Evolutionary conservation across 2,329 filamentous ascomycete species (phyloP).

Genomic region (Fusarium secorum): DNA sequence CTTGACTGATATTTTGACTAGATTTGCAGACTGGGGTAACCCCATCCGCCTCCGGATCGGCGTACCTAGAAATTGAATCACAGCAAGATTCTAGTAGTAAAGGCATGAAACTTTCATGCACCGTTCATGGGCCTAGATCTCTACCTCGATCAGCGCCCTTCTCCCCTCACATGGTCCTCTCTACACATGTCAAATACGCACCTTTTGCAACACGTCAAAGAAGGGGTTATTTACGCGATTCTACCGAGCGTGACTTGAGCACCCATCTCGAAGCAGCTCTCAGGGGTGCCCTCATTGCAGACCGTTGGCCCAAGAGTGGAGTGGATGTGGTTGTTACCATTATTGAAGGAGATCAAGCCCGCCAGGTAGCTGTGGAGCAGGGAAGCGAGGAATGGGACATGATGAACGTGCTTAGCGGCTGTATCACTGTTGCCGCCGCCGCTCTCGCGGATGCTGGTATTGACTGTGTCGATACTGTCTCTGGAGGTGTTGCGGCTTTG

Average conservation of each 20-base stretch:
- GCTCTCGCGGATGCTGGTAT: conserved; percentile 95
- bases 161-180: conserved; percentile 89
- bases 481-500: conserved; percentile 87
- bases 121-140: conserved; percentile 91
- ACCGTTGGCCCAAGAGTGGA: conserved; percentile 97
- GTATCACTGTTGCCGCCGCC: conserved; percentile 91
- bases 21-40: conserved; percentile 92
- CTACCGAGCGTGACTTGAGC: conserved; percentile 85
- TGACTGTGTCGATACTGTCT: conserved; percentile 90
- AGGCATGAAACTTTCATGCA: conserved; percentile 89
- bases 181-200: conserved; percentile 94
- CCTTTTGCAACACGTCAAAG: conserved; percentile 88
- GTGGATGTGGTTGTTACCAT: conserved; percentile 95
- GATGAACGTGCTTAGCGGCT: conserved; percentile 91
- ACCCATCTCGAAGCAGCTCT: conserved; percentile 92
- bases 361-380: conserved; percentile 55
- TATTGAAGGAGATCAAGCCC: conserved; percentile 90
- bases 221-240: conserved; percentile 85
- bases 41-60: conserved; percentile 91
- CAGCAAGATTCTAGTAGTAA: conserved; percentile 59
- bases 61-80: conserved; percentile 76
- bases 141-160: conserved; percentile 90
- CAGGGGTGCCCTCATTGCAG: conserved; percentile 87
- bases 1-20: conserved; percentile 49
- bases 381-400: conserved; percentile 78